Evolutionary conservation across 2,329 filamentous ascomycete species (phyloP).

Genomic region (Claviceps citrina): DNA sequence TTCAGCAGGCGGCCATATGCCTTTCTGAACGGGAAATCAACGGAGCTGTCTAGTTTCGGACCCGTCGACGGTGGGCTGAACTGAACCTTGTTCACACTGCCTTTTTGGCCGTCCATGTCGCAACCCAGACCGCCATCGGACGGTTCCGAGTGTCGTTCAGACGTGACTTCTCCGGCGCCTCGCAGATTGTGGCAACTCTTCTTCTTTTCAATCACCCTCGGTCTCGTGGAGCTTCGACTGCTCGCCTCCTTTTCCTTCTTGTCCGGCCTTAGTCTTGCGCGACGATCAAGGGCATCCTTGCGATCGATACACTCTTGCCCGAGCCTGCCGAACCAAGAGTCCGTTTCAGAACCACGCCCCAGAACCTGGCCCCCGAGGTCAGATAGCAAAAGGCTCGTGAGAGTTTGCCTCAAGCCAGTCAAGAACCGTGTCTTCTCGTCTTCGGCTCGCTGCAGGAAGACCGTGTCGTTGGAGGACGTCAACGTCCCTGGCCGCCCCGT

Average conservation of each 20-base stretch:
- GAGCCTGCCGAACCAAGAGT: slow-evolving; percentile 64
- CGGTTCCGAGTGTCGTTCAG: slow-evolving; percentile 23
- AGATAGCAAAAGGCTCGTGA: slow-evolving; percentile 74
- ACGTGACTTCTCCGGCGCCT: slow-evolving; percentile 27
- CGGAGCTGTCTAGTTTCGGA: not conserved
- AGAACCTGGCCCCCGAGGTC: slow-evolving; percentile 80
- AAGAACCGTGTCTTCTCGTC: slow-evolving; percentile 69
- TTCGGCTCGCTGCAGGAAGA: slow-evolving; percentile 43
- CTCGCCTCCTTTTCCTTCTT: slow-evolving; percentile 28
- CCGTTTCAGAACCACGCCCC: slow-evolving; percentile 81
- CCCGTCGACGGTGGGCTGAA: not conserved
- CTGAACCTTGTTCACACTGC: slow-evolving; percentile 7
- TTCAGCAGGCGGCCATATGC: slow-evolving; percentile 67
- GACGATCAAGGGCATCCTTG: slow-evolving; percentile 38
- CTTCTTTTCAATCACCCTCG: slow-evolving; percentile 45
- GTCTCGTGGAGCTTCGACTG: slow-evolving; percentile 29
- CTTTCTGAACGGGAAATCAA: slow-evolving; percentile 63
- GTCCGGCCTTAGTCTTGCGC: slow-evolving; percentile 24
- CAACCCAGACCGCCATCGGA: slow-evolving; percentile 25
- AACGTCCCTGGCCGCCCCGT: slow-evolving; percentile 48
- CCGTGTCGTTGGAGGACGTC: slow-evolving; percentile 51
- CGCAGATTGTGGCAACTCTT: slow-evolving; percentile 53
- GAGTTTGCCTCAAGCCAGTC: slow-evolving; percentile 56
- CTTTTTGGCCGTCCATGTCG: slow-evolving; percentile 16
- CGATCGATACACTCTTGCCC: slow-evolving; percentile 51